Percentiles rank a stretch among this genome's conserved stretches.
Evolutionary conservation across 345 rosid species (phyloP).

Genomic region (Dovyalis caffra): DNA sequence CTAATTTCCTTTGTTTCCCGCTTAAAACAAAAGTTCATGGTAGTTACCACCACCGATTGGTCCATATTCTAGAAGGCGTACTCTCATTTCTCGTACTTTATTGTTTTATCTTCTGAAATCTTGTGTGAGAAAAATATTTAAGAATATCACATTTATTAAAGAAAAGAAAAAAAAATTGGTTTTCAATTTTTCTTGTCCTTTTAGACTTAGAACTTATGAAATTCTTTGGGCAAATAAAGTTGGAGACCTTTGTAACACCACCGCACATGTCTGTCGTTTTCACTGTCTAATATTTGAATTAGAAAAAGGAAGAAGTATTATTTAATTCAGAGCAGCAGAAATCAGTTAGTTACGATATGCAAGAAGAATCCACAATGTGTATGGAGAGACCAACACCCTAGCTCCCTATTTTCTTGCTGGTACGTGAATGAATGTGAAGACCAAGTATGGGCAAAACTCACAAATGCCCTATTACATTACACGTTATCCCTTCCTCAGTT

Average conservation of each 20-base stretch:
- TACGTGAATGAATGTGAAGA: constrained; percentile 10
- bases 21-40: not conserved
- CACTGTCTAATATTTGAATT: constrained; percentile 22
- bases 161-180: no score
- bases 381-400: constrained; percentile 10
- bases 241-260: not conserved
- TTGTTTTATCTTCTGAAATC: no score
- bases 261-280: constrained; percentile 51
- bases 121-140: not conserved
- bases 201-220: not conserved
- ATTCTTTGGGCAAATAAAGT: not conserved
- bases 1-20: not conserved
- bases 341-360: not conserved
- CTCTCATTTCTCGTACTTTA: not conserved
- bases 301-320: not conserved
- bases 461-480: not conserved
- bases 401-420: constrained; percentile 23
- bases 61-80: not conserved
- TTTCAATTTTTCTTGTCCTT: not conserved
- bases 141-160: not conserved
- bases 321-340: not conserved
- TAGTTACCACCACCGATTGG: constrained; percentile 1
- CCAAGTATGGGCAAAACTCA: constrained; percentile 15
- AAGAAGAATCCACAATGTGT: constrained; percentile 5
- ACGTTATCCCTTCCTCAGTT: not conserved